Percentiles rank a stretch among this genome's conserved stretches.
These are phyloP conservation scores for Alnus rubra DNA, from an alignment of 306 rosid species.

Conservation along the genomic window DNA sequence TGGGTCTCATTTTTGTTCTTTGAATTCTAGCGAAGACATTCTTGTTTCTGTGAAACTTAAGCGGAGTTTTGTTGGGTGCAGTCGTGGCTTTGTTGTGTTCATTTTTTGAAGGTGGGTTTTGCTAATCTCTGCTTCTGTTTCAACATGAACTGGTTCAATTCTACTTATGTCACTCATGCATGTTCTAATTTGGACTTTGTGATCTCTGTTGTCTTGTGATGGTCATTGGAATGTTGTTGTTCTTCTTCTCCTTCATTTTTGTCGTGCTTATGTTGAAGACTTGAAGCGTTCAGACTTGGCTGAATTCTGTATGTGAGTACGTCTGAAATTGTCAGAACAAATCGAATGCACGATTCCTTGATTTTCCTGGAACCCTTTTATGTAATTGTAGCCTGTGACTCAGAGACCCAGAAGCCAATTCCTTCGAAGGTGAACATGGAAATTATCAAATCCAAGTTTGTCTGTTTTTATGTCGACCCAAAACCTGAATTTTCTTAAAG, in stretches of 20 bases:
- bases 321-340: neutral
- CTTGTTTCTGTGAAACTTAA: neutral
- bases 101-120: slow-evolving; percentile 19
- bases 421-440: neutral
- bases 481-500: neutral
- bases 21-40: neutral
- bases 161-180: neutral
- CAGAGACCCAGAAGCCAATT: slow-evolving; percentile 6
- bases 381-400: neutral
- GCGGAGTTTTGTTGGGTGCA: slow-evolving; percentile 6
- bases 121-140: neutral
- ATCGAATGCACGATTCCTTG: neutral
- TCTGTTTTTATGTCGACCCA: neutral
- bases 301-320: neutral
- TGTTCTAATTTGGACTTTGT: neutral
- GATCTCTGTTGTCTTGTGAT: slow-evolving; percentile 1
- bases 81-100: slow-evolving; percentile 14
- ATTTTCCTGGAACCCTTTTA: neutral
- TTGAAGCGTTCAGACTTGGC: neutral
- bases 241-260: neutral
- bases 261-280: neutral
- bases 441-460: neutral
- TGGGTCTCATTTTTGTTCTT: slow-evolving; percentile 7
- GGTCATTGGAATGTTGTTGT: neutral
- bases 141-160: neutral